Base-by-base conservation (phyloP, 1,284 basidiomycete genomes). In the Naganishia sp. region DNA sequence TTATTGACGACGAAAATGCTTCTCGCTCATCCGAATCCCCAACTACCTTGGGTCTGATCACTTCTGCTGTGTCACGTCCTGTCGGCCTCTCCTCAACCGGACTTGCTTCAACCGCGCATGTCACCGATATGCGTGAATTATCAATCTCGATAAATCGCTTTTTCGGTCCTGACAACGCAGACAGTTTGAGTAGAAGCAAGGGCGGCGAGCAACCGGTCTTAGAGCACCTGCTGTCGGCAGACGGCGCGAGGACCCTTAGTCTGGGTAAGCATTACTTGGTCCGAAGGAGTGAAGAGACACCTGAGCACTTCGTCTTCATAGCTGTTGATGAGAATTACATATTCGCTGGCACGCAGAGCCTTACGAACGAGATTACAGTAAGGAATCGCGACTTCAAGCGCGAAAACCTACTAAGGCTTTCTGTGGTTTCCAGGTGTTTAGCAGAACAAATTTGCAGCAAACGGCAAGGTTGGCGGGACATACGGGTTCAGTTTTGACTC, bases 381-480 rank as follows among this genome's bases (percentile, higher is more conserved):
- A 68, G 71, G 68, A 13, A 21, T 64, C 39, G 21, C 70, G 9
- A 49, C 10, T 2, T 13, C 36, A 39, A 39, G 6, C 36, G 36
- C 36, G 36, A 39, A 13, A 1, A 9, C 13, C 1, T 39, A 13
- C 7, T 13, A 39, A 39, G 13, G 36, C 36, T 7, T 13, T 39
- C 36, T 28, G 36, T 9, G 1, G 13, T 39, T 39, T 23, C 10
- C 72, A 93, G 90, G 90, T 93, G 46, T 94, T 92, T 89, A 87
- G 90, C 73, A 87, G 89, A 71, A 78, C 81, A 16, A 85, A 87
- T 0, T 87, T 90, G 68, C 84, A 84, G 13, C 82, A 90, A 21
- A 86, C 86, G 72, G 84, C 85, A n/a, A 85, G 86, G 6, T 82
- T 94, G n/a, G 81, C 84, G 16, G 94, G 94, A 0, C 94, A 98